A percentile compares a stretch with the other conserved stretches of the same genome.
phyloP scores from a whole-genome alignment of 2,329 filamentous ascomycete species.

The Talaromyces albobiverticillius region DNA sequence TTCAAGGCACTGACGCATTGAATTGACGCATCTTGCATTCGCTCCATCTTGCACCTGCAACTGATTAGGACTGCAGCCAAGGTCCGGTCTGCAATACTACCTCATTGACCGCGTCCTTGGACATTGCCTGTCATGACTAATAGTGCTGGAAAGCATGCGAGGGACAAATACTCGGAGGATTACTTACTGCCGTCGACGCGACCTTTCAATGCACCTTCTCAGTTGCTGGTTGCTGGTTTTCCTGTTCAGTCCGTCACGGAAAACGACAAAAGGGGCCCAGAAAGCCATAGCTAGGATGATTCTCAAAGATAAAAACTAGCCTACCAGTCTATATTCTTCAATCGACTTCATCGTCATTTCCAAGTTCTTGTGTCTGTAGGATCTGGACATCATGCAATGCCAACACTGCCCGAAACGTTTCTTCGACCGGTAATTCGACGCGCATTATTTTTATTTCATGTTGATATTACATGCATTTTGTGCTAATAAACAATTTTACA shows the following conservation, averaged over 20 bases:
- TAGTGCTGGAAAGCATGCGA: constrained; percentile 12
- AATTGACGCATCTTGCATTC: background rate
- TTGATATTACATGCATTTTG: background rate
- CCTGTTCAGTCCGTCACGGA: background rate
- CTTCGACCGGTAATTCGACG: constrained; percentile 13
- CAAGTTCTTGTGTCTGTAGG: background rate
- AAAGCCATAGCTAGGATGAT: background rate
- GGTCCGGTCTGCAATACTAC: background rate
- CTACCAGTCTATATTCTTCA: background rate
- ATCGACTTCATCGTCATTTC: background rate
- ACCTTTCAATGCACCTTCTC: background rate
- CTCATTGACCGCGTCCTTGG: background rate
- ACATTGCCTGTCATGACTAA: constrained; percentile 5
- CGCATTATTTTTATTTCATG: background rate
- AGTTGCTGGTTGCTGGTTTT: background rate
- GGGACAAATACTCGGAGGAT: constrained; percentile 6
- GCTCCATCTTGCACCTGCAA: background rate
- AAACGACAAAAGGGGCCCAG: background rate
- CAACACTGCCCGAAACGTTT: constrained; percentile 17
- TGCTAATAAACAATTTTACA: background rate
- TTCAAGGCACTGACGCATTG: constrained; percentile 2
- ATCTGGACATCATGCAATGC: constrained; percentile 15
- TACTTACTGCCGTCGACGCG: background rate
- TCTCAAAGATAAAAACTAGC: background rate
- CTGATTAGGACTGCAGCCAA: constrained; percentile 1